Evolutionary conservation across 352 stramenopile species (phyloP).

Genomic region (Aphanomyces invadans): DNA sequence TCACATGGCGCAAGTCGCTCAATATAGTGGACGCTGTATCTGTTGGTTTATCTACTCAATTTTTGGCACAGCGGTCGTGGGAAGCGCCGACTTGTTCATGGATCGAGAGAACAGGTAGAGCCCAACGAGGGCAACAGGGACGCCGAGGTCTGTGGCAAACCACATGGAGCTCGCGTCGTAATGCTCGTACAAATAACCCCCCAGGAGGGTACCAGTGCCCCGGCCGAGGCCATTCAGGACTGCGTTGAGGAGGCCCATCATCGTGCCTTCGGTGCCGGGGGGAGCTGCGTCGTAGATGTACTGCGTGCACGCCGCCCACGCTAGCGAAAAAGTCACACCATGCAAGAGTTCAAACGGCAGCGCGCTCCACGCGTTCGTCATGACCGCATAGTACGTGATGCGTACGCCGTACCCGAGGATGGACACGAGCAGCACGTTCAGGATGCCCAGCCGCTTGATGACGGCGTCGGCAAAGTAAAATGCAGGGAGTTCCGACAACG

Average conservation of each 20-base stretch:
- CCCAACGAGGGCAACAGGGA: slow-evolving; percentile 51
- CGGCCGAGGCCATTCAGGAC: slow-evolving; percentile 66
- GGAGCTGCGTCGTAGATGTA: slow-evolving; percentile 65
- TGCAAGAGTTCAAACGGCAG: slow-evolving; percentile 79
- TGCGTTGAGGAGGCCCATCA: slow-evolving; percentile 71
- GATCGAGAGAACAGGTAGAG: slow-evolving; percentile 36
- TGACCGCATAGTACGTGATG: slow-evolving; percentile 63
- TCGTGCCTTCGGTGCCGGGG: slow-evolving; percentile 49
- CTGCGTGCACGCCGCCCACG: slow-evolving; percentile 64
- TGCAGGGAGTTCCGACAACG: slow-evolving; percentile 61
- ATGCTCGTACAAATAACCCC: slow-evolving; percentile 69
- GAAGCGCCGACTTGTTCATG: not conserved
- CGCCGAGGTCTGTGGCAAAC: slow-evolving; percentile 52
- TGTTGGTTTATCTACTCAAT: no score
- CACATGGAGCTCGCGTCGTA: slow-evolving; percentile 61
- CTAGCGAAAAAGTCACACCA: slow-evolving; percentile 60
- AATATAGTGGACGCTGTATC: no score
- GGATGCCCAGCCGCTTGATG: slow-evolving; percentile 57
- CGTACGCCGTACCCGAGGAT: slow-evolving; percentile 59
- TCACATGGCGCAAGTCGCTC: no score
- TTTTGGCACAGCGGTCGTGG: not conserved
- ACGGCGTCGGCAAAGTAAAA: slow-evolving; percentile 75
- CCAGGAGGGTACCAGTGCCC: slow-evolving; percentile 56
- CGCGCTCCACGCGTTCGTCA: slow-evolving; percentile 68
- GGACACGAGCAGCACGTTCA: slow-evolving; percentile 64